Percentiles rank a stretch among this genome's conserved stretches.
phyloP scores from a whole-genome alignment of 1,139 yeast species.

The Pichia sp. region DNA sequence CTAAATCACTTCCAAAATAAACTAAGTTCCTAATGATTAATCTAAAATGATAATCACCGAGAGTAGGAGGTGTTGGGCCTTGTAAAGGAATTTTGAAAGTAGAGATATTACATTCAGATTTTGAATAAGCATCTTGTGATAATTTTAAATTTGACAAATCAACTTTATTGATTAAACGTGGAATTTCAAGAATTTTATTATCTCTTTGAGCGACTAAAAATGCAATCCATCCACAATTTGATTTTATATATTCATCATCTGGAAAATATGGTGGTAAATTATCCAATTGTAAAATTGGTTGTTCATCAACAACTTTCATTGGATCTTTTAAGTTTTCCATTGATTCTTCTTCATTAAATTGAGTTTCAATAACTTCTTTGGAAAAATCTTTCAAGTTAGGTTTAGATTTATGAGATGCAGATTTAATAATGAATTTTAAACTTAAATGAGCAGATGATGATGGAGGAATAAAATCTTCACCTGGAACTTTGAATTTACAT shows the following conservation, averaged over 20 bases:
- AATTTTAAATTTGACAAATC: constrained; percentile 53
- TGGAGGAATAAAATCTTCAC: constrained; percentile 75
- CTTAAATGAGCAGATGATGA: constrained; percentile 67
- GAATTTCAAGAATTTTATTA: constrained; percentile 68
- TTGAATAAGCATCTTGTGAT: constrained; percentile 43
- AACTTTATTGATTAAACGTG: constrained; percentile 47
- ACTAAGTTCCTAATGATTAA: constrained; percentile 57
- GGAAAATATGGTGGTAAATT: constrained; percentile 77
- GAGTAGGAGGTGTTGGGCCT: constrained; percentile 62
- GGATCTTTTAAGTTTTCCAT: constrained; percentile 72
- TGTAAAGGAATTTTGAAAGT: constrained; percentile 70
- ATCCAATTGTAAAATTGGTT: constrained; percentile 54
- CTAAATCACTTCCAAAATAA: constrained; percentile 68
- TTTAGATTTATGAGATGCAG: constrained; percentile 58
- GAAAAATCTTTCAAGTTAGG: constrained; percentile 40
- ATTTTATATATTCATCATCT: constrained; percentile 31
- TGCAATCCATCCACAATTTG: constrained; percentile 53
- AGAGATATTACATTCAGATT: constrained; percentile 49
- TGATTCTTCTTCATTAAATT: constrained; percentile 44
- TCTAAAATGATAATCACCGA: constrained; percentile 61
- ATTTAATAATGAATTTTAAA: constrained; percentile 67
- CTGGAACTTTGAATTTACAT: constrained; percentile 81
- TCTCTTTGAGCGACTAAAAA: constrained; percentile 68
- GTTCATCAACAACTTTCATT: constrained; percentile 52
- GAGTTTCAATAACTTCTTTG: constrained; percentile 31